Conservation (phyloP, 257 asterid genomes). For the Ligustrum vulgare region DNA sequence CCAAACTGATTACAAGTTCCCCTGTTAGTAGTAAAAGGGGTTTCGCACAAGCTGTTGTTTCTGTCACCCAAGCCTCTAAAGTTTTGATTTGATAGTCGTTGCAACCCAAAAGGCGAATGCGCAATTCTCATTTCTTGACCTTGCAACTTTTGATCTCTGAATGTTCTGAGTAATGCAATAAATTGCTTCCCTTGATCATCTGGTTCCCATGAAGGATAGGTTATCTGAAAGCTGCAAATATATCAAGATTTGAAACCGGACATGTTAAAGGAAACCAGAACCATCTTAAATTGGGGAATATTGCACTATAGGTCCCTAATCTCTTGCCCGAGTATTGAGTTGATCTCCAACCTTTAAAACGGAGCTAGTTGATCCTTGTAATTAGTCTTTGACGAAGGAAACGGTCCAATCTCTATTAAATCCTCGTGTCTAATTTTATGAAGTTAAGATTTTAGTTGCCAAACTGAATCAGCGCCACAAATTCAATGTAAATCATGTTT, state of each 20-base stretch:
- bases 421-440: background rate
- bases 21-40: conserved; percentile 24
- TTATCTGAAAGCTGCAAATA: conserved; percentile 69
- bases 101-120: conserved; percentile 34
- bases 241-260: conserved; percentile 1
- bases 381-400: background rate
- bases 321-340: background rate
- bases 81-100: conserved; percentile 40
- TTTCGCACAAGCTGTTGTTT: conserved; percentile 42
- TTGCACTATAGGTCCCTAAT: background rate
- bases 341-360: background rate
- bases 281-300: background rate
- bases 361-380: background rate
- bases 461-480: background rate
- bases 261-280: background rate
- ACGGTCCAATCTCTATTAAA: background rate
- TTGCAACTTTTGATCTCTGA: conserved; percentile 69
- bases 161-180: conserved; percentile 55
- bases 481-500: background rate
- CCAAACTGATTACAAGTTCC: conserved; percentile 47
- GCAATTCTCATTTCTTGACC: conserved; percentile 37
- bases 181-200: conserved; percentile 69
- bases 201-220: conserved; percentile 90
- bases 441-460: background rate
- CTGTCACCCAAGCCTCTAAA: conserved; percentile 38